Conservation (phyloP, 768 basidiomycete genomes). For the Gymnopilus dilepis region DNA sequence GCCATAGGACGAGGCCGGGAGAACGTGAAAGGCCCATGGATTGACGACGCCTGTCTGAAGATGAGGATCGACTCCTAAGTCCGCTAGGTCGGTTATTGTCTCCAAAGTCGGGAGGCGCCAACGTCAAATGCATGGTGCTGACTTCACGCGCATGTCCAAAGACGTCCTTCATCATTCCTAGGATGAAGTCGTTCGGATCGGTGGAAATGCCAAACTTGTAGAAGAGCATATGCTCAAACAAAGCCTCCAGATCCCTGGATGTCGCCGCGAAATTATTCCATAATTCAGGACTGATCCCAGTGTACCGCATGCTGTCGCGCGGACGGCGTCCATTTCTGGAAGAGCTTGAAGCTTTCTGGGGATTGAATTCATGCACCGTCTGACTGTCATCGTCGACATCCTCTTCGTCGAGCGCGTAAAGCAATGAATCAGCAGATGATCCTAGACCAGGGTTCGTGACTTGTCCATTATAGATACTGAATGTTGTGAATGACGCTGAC, state of each 20-base stretch:
- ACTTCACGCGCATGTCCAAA: slow-evolving; percentile 60
- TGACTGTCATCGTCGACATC: slow-evolving; percentile 35
- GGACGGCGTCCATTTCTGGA: neutral
- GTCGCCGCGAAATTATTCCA: slow-evolving; percentile 50
- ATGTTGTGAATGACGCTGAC: slow-evolving; percentile 32
- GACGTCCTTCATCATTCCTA: slow-evolving; percentile 48
- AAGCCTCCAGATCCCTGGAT: slow-evolving; percentile 53
- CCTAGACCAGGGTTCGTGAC: slow-evolving; percentile 33
- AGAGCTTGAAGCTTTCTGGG: neutral
- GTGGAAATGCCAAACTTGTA: slow-evolving; percentile 57
- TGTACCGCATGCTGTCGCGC: neutral
- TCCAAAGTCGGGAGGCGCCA: slow-evolving; percentile 51
- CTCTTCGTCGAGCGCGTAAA: slow-evolving; percentile 34
- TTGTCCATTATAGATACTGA: slow-evolving; percentile 29
- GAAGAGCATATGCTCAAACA: slow-evolving; percentile 66
- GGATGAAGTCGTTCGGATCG: slow-evolving; percentile 53
- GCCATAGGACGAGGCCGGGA: slow-evolving; percentile 64
- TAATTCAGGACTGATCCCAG: slow-evolving; percentile 24
- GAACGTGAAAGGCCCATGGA: slow-evolving; percentile 44
- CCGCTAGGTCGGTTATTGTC: neutral
- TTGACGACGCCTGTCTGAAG: slow-evolving; percentile 4
- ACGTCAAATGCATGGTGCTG: slow-evolving; percentile 55
- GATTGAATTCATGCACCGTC: slow-evolving; percentile 20
- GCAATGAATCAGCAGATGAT: slow-evolving; percentile 27
- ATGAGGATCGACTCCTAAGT: neutral